Base-by-base conservation (phyloP, 164 flowering plant genomes). In the Tetrastigma voinierianum region DNA sequence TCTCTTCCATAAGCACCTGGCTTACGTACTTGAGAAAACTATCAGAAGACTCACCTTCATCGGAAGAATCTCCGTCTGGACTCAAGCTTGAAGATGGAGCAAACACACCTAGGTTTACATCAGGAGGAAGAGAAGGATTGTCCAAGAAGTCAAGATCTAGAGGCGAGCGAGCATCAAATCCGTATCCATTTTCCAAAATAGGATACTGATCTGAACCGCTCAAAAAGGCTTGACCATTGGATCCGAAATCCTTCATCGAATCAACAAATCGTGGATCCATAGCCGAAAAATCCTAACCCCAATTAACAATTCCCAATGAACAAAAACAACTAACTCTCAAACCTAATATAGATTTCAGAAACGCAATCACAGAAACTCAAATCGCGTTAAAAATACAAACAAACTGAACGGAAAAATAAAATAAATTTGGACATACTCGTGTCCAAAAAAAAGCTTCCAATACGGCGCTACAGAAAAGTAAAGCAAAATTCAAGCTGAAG, bases 1-100 rank as follows among this genome's bases (percentile, higher is more conserved):
- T 69, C 74, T 86, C 90, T 55, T 86, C 87, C 83, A 86, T 62
- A 23, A 86, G 84, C 59, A 82, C 70, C 59, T 83, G 84, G 63
- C 55, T 78, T 11, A 86, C 77, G 74, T 72, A 84, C 70, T 72
- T 80, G 32, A 78, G 69, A 54, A 79, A 73, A 20, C 74, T 58
- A 59, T 82, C 90, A 2, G 83, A 75, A 10, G 60, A 70, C 58
- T 83, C 85, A 58, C 45, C 46, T 24, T 84, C 85, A 59, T 78
- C 79, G 2, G 76, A 69, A 58, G 79, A 76, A 10, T 66, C 78
- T 15, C 67, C 72, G 53, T 65, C 83, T 2, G 64, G 24, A 24
- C 76, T 77, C 61, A 48, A 32, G 25, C 40, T 45, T 12, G 64
- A 44, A 17, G 66, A 51, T n/a, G 56, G 62, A 62, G 55, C 60